A percentile compares a stretch with the other conserved stretches of the same genome.
Evolutionary conservation across 306 rosid species (phyloP).

Genomic region (Echinosophora koreensis): DNA sequence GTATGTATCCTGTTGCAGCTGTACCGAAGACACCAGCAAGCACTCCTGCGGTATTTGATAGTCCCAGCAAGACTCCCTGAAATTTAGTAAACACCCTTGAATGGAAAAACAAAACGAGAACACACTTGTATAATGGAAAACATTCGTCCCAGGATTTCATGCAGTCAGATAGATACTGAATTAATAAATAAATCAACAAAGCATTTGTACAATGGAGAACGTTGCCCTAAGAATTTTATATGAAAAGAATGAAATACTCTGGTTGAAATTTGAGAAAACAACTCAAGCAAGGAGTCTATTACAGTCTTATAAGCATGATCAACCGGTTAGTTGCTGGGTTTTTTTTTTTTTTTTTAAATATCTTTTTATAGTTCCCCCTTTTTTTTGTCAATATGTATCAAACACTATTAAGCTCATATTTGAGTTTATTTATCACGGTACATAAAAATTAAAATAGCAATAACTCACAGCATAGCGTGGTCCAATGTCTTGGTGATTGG

Average conservation of each 20-base stretch:
- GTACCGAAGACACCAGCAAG: constrained; percentile 96
- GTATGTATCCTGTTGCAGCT: constrained; percentile 96
- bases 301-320: constrained; percentile 2
- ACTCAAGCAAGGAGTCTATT: constrained; percentile 15
- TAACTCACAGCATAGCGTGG: constrained; percentile 96
- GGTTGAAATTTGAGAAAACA: background rate
- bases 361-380: too few relatives aligned
- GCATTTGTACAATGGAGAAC: background rate
- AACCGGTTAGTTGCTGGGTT: constrained; percentile 8
- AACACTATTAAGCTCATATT: background rate
- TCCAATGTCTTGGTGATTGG: constrained; percentile 96
- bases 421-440: background rate
- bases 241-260: background rate
- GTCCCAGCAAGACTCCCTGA: constrained; percentile 91
- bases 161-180: constrained; percentile 1
- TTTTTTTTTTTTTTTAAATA: too few relatives aligned
- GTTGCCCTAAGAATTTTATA: background rate
- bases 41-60: constrained; percentile 96
- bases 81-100: constrained; percentile 45
- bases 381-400: background rate
- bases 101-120: constrained; percentile 5
- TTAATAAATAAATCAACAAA: background rate
- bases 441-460: constrained; percentile 30
- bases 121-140: constrained; percentile 14
- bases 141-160: constrained; percentile 11